Conservation (phyloP, 306 rosid species). For the Castanea sativa region DNA sequence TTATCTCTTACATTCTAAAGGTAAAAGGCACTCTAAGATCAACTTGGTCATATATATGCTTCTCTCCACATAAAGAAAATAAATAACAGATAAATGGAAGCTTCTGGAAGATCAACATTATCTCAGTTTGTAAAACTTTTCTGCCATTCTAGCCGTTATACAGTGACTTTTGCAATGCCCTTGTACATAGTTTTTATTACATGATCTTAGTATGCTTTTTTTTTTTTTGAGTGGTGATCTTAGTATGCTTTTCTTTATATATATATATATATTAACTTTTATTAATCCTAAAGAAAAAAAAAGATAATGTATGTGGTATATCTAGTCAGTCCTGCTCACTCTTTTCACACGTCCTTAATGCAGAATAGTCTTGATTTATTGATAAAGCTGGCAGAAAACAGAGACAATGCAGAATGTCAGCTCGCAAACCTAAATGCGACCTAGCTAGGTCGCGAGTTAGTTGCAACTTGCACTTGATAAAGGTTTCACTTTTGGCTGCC, state of each 20-base stretch:
- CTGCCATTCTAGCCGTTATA: neutral
- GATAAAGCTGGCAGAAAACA: too few relatives aligned
- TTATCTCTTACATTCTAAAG: slow-evolving; percentile 2
- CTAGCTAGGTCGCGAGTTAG: too few relatives aligned
- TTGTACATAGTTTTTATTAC: neutral
- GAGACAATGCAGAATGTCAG: too few relatives aligned
- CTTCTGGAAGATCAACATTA: neutral
- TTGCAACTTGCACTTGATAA: too few relatives aligned
- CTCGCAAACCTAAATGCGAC: too few relatives aligned
- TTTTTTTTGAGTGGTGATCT: neutral
- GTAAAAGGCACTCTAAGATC: slow-evolving; percentile 2
- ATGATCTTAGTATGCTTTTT: neutral
- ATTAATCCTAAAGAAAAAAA: too few relatives aligned
- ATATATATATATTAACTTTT: too few relatives aligned
- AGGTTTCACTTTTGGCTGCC: too few relatives aligned
- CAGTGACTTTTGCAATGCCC: neutral
- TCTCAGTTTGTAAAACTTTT: neutral
- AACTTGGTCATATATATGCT: neutral
- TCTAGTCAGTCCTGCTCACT: too few relatives aligned
- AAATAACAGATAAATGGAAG: neutral
- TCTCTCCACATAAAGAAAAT: neutral
- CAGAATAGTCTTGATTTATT: too few relatives aligned
- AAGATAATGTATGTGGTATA: too few relatives aligned
- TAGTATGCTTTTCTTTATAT: neutral
- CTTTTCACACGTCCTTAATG: too few relatives aligned